Base-by-base conservation (phyloP, 176 grass and related monocot species). In the Lolium multiflorum region DNA sequence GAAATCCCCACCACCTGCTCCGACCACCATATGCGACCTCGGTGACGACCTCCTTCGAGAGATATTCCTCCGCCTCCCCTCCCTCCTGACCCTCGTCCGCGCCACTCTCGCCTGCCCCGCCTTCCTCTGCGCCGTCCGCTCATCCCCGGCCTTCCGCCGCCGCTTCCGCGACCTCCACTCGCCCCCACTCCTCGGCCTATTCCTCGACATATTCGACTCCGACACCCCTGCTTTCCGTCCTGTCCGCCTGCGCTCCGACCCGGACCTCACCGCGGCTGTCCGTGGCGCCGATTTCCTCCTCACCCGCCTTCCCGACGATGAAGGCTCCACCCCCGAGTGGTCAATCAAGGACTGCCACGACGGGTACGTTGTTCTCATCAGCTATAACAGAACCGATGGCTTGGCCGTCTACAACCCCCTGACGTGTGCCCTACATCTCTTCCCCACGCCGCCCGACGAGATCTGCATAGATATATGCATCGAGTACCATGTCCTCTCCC, bases 131-230 rank as follows among this genome's bases (percentile, higher is more conserved):
- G 48, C 24, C 24, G 73, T 54, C 73, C 48, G 73, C 73, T 54
- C 48, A 54, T 31, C 73, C 72, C 72, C 72, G 22, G 72, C 72
- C 72, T 75, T 75, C 72, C 73, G 71, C 46, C 71, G 71, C 71
- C 71, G 71, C 22, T 74, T 74, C 71, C 71, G 71, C 13, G 46
- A 74, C 46, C 22, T 74, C 71, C 71, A 74, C 22, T 50, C 46
- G 3, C 46, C 71, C n/a, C 46, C 71, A 2, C n/a, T 74, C 71
- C 46, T 74, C 12, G 71, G 46, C 6, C 5, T 74, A 0, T 74
- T 74, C 71, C 44, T 74, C 71, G 46, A 51, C 46, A 25, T 74
- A 3, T 74, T 50, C 13, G 13, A 74, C 0, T 4, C 46, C 22
- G 22, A 51, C 44, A 74, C 46, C 12, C 71, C 71, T 15, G 71